Evolutionary conservation across 2,329 filamentous ascomycete species (phyloP), one percentile per base, ranked within the genome.

Genomic region (Ceratocystis lukuohia): DNA sequence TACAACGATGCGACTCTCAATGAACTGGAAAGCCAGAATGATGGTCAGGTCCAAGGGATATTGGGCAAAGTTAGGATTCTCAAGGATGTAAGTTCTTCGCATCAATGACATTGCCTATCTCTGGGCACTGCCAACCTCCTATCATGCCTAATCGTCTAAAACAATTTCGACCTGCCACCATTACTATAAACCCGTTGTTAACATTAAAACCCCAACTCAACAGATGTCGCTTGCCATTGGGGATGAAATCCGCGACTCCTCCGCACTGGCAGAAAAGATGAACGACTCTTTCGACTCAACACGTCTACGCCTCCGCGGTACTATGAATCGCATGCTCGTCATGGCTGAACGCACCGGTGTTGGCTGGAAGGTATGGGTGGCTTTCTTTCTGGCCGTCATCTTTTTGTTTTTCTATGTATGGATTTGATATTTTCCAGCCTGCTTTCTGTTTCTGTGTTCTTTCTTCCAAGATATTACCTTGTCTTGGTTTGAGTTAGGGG

Each of bases 291-390:
- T 97, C 74, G 93, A 97, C 74, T 85, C 84, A 71, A 95, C 93
- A 65, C 81, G 92, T 44, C 77, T 91, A 64, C 84, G 89, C 69
- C 79, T 99, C 69, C 84, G 87, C 57, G 91, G 93, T 65, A 97
- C 95, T 20, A 97, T 99, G 94, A 96, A 91, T 74, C 82, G 92
- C 68, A 99, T 99, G 94, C 77, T 97, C 70, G 74, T 93, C 65
- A 99, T 99, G 94, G 94, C 94, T 3, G 84, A 97, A 78, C 82
- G 86, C 72, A 96, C 92, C 1, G 94, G 94, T n/a, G 87, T 99
- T 8, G 88, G 91, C 72, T 99, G 94, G 94, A 93, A 84, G 76
- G 88, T 92, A 67, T 99, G 94, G 94, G 75, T 96, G 64, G 81
- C 80, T 56, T 99, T 99, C 77, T 96, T 99, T 74, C 81, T 85